Percentiles rank a stretch among this genome's conserved stretches.
phyloP scores from a whole-genome alignment of 2,329 filamentous ascomycete genomes.

The Fusarium vanettenii region DNA sequence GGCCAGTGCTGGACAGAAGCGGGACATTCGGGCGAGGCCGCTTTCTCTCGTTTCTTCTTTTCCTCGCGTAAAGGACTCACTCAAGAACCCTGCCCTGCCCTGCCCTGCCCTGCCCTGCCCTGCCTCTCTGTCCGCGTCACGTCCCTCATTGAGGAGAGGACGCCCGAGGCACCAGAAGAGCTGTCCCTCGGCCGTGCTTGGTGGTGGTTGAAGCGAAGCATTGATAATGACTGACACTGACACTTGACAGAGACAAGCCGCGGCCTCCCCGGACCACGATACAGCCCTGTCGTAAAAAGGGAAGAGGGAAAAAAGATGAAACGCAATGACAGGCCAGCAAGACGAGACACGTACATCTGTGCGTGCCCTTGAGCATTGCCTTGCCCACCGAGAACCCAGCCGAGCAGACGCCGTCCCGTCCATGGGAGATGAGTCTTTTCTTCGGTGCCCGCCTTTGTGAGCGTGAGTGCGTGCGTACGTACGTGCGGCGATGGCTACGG shows the following conservation, averaged over 20 bases:
- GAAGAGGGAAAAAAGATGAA: constrained; percentile 32
- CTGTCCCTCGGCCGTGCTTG: not conserved
- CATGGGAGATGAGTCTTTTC: constrained; percentile 35
- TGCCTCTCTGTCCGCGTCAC: not conserved
- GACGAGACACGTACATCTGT: constrained; percentile 36
- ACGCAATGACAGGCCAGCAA: constrained; percentile 39
- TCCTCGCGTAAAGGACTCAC: not conserved
- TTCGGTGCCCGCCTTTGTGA: constrained; percentile 9
- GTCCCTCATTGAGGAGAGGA: not conserved
- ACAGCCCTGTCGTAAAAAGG: constrained; percentile 24
- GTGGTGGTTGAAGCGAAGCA: constrained; percentile 1
- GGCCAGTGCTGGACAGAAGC: constrained; percentile 12
- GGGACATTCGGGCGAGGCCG: constrained; percentile 29
- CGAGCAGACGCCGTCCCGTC: constrained; percentile 28
- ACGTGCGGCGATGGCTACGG: constrained; percentile 9
- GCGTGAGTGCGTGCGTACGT: not conserved
- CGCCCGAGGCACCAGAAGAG: not conserved
- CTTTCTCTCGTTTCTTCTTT: constrained; percentile 10
- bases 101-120: not conserved
- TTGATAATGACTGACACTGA: constrained; percentile 30
- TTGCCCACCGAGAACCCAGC: constrained; percentile 23
- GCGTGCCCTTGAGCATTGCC: constrained; percentile 8
- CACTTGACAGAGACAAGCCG: constrained; percentile 10
- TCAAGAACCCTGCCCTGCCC: not conserved
- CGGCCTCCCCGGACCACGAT: constrained; percentile 29